Conservation (phyloP, 176 grass and related monocot genomes). For the Lolium rigidum region DNA sequence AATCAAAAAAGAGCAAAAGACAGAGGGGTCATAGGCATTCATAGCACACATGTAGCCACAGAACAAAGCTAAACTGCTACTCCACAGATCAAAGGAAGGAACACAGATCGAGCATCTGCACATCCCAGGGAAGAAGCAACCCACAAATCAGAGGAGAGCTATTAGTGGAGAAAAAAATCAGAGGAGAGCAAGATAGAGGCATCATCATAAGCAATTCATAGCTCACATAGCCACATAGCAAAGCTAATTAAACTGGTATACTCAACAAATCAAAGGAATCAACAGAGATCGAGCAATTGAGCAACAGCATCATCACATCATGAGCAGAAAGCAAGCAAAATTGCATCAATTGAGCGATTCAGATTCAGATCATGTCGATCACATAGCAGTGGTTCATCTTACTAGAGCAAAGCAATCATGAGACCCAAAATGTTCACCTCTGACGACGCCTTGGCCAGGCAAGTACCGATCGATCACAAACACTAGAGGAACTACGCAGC, state of each 20-base stretch:
- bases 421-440: slow-evolving; percentile 18
- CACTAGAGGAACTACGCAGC: background rate
- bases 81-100: background rate
- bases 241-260: background rate
- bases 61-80: background rate
- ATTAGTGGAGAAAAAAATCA: background rate
- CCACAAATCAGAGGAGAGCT: background rate
- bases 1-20: background rate
- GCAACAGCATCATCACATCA: background rate
- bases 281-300: background rate
- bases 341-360: background rate
- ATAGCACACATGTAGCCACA: background rate
- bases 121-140: background rate
- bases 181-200: background rate
- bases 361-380: background rate
- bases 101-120: background rate
- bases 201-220: background rate
- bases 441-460: background rate
- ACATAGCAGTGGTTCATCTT: slow-evolving; percentile 13
- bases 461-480: background rate
- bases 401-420: slow-evolving; percentile 18
- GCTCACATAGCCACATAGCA: background rate
- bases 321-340: background rate
- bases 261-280: background rate
- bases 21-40: background rate